Evolutionary conservation across 495 filamentous ascomycete species (phyloP), one percentile per base, ranked within the genome.

Genomic region (Parmelia sp.): DNA sequence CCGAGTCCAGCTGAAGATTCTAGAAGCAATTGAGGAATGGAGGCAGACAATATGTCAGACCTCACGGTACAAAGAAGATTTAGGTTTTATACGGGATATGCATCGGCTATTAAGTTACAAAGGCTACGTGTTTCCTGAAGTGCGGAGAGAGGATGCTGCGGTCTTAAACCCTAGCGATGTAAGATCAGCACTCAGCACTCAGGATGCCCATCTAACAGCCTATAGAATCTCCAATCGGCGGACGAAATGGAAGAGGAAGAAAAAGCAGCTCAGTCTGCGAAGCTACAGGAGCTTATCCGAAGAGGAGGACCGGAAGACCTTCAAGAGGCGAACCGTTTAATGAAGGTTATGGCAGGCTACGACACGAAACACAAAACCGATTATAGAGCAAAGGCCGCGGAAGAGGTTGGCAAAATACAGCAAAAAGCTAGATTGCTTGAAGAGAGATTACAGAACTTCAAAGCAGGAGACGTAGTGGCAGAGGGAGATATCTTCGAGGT

Each of bases 161-260:
- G 94, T 98, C 37, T 75, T 98, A 73, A 98, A 97, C 74, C 95
- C 95, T 23, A 97, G 90, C 74, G 94, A 98, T 78, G 92, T 97
- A 84, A 74, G 90, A 77, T 57, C 23, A 33, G 29, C 17, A 35
- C 42, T 31, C 10, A 17, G 23, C n/a, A 7, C 7, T 55, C 1
- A 25, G 35, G 29, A 27, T 7, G 27, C 65, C 58, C 65, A 68
- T 7, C 73, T 83, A 62, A 84, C 65, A 14, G 5, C 58, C 31
- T 62, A 25, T 71, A 97, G 92, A 95, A 91, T 67, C 83, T 98
- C 23, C 90, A 92, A 72, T 97, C 94, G 17, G 94, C 92, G 19
- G 94, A 98, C 69, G 94, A 98, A 74, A 98, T 98, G 94, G 94
- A 98, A 70, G 91, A 92, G 70, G 94, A 98, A 73, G 94, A 98